Conservation (phyloP, 2,329 filamentous ascomycete species). For the Fusarium neocosmosporiellum region DNA sequence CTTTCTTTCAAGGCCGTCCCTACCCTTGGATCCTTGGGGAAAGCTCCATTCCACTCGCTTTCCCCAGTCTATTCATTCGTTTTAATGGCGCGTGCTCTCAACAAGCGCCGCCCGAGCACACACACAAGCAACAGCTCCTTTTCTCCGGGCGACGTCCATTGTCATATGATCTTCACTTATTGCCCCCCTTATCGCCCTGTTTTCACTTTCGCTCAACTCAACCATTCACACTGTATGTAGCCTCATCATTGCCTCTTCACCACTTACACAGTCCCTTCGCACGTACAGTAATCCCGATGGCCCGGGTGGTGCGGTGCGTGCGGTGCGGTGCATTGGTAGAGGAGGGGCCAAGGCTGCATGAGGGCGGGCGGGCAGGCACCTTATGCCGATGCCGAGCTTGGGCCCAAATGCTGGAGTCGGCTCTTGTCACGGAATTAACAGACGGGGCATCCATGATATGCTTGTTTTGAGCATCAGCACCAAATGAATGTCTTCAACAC, state of each 20-base stretch:
- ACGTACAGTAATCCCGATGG: conserved; percentile 24
- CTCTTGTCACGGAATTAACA: conserved; percentile 15
- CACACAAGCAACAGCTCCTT: conserved; percentile 15
- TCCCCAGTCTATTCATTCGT: background rate
- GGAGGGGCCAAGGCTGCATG: conserved; percentile 20
- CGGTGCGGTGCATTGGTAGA: background rate
- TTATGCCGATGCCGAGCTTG: conserved; percentile 31
- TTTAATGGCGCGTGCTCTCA: conserved; percentile 31
- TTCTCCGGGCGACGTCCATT: conserved; percentile 14
- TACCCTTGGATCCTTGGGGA: conserved; percentile 13
- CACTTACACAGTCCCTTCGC: background rate
- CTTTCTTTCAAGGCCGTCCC: background rate
- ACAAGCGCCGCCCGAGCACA: conserved; percentile 16
- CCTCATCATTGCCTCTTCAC: background rate
- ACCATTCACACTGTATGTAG: conserved; percentile 4
- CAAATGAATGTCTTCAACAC: background rate
- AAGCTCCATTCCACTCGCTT: conserved; percentile 7
- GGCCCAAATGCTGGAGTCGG: conserved; percentile 28
- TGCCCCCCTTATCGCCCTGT: background rate
- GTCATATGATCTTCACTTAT: background rate
- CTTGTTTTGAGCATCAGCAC: background rate
- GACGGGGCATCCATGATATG: background rate
- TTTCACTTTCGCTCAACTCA: background rate
- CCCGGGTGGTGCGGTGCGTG: conserved; percentile 12
- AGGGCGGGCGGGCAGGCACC: background rate